A percentile compares a stretch with the other conserved stretches of the same genome.
Conservation (phyloP, 352 stramenopile genomes). For the Pythium oligandrum region DNA sequence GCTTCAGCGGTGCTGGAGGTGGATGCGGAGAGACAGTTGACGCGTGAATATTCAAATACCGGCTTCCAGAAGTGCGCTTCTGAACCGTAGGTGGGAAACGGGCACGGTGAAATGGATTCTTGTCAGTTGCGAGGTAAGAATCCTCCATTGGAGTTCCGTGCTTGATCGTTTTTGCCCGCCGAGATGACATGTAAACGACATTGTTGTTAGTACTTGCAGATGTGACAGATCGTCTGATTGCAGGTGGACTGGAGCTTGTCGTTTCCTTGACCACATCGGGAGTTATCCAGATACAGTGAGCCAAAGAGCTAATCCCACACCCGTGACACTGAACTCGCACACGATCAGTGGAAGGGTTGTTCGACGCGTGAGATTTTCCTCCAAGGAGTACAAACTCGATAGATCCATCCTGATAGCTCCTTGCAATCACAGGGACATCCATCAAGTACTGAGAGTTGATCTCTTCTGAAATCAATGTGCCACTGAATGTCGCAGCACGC, state of each 20-base stretch:
- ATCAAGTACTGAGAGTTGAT: conserved; percentile 30
- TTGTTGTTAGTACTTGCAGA: conserved; percentile 4
- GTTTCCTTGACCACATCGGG: not conserved
- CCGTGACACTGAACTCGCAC: conserved; percentile 10
- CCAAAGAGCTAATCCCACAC: conserved; percentile 11
- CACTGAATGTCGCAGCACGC: conserved; percentile 7
- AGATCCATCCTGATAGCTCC: conserved; percentile 45
- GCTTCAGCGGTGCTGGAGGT: not conserved
- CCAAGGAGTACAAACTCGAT: conserved; percentile 34
- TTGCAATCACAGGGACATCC: conserved; percentile 52
- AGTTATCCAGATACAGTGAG: conserved; percentile 18
- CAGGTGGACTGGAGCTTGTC: conserved; percentile 3
- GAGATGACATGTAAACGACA: conserved; percentile 13
- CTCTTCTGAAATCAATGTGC: conserved; percentile 6
- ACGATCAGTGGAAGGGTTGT: not conserved
- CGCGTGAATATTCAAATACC: conserved; percentile 23
- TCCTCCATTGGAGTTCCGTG: conserved; percentile 24
- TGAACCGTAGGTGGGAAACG: conserved; percentile 30
- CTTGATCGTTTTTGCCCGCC: conserved; percentile 11
- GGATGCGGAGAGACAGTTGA: not conserved
- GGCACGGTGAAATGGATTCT: conserved; percentile 61
- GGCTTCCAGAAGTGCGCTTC: conserved; percentile 28
- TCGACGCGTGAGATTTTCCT: not conserved
- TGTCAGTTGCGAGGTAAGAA: conserved; percentile 39
- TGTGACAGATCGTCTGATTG: conserved; percentile 10